A percentile compares a stretch with the other conserved stretches of the same genome.
These are phyloP conservation scores for Catharanthus roseus DNA, from an alignment of 257 asterid genomes.

Conservation along the genomic window DNA sequence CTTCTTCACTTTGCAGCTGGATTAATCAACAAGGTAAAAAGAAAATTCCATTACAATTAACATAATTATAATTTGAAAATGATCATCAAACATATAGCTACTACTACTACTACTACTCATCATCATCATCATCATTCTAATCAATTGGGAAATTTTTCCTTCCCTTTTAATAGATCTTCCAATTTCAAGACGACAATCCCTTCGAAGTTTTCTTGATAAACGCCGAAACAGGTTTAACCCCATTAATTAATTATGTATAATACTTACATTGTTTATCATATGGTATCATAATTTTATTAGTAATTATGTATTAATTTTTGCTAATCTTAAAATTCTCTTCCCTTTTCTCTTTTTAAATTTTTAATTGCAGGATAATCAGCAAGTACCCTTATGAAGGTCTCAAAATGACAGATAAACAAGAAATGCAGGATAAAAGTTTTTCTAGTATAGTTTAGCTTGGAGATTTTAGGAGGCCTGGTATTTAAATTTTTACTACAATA, in stretches of 20 bases:
- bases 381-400: neutral
- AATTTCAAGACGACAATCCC: conserved; percentile 20
- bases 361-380: conserved; percentile 14
- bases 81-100: no score
- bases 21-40: conserved; percentile 10
- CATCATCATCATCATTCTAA: no score
- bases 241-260: neutral
- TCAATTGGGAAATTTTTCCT: no score
- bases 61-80: no score
- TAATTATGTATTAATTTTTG: neutral
- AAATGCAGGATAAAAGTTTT: neutral
- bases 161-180: conserved; percentile 5
- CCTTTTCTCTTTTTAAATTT: neutral
- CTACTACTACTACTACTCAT: no score
- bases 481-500: no score
- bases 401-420: neutral
- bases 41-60: no score
- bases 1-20: neutral
- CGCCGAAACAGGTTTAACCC: conserved; percentile 10
- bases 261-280: no score
- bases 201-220: conserved; percentile 18
- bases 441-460: no score
- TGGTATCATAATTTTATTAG: no score
- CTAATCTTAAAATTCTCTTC: neutral
- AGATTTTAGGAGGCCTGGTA: no score